Evolutionary conservation across 345 rosid species (phyloP), one percentile per base, ranked within the genome.

Genomic region (Atalantia buxifolia): DNA sequence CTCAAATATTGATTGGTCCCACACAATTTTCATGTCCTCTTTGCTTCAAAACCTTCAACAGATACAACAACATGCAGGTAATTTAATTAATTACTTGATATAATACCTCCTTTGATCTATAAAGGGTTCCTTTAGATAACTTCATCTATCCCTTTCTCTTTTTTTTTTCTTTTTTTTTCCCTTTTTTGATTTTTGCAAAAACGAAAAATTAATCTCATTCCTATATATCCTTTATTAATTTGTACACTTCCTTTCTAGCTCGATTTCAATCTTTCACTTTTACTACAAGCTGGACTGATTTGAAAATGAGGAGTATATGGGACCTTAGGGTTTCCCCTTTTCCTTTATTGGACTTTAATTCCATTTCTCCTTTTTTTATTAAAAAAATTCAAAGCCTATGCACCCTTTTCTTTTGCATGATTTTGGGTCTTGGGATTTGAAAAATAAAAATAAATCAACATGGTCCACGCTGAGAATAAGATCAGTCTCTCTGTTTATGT

Each of bases 11-110:
- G 55, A 90, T 97, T 83, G 99, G 99, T 64, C 99, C 98, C 45
- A 93, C 98, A 2, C 99, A 97, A 86, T 97, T 94, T 83, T 91
- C 99, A 56, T 97, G 99, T 71, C 98, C 99, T 69, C 92, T 97
- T 72, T 97, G 98, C 90, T 93, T 90, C 92, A 97, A 97, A 87
- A 93, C 98, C 82, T 97, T 97, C 94, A 97, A 97, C 86, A 86
- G 99, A 88, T 97, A 97, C 92, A 94, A 94, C 86, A 97, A 94
- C 92, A 94, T 97, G 98, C 98, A 97, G 95, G 99, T 94, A 83
- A 78, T 27, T 66, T 71, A 53, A 30, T 59, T 24, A 56, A 27
- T 66, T 68, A 18, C 25, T 59, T 24, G 48, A 33, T 62, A 79
- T 76, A 63, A 33, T 50, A 25, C 78, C 50, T 45, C 50, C 50